Base-by-base conservation (phyloP, 2,329 filamentous ascomycete species). In the Paecilomyces dactylethromorphus region DNA sequence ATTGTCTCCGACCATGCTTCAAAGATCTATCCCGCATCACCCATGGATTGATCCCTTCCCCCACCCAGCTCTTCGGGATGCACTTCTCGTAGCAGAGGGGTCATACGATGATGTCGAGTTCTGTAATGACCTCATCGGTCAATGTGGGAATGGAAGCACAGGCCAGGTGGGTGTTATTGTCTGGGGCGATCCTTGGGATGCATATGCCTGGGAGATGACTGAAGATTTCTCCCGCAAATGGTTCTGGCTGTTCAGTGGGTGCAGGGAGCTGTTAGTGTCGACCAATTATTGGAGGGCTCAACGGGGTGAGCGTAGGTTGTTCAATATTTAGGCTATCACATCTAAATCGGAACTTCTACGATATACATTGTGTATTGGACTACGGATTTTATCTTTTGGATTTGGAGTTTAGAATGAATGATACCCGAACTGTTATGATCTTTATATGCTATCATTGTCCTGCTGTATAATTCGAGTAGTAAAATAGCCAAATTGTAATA, bases 41-140 rank as follows among this genome's bases (percentile, higher is more conserved):
- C 60, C 63, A 4, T 76, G 72, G 70, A 70, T 76, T 56, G 74
- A 76, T 57, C 67, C 71, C 11, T 69, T 76, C 39, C 73, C 74
- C 1, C 73, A 76, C 55, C 73, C 73, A 12, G 67, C 65, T 32
- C 68, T 75, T 64, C 61, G 74, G 15, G 69, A 76, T 54, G 71
- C 67, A 49, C 58, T 75, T 53, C 74, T 76, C 21, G 60, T 35
- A 12, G 54, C 64, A 15, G 54, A 56, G 11, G 58, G 59, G 18
- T 24, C 64, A 1, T 58, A 75, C 39, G 69, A 76, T 57, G 64
- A 71, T n/a, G 70, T 74, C 24, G 69, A 73, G 22, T 66, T 76
- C 10, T 73, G 71, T 56, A 31, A 59, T 12, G 74, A 74, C 29
- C 57, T 74, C 18, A 58, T 69, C 10, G 68, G 31, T 6, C 45